phyloP scores from a whole-genome alignment of 768 basidiomycete species.

The Termitomyces sp. region DNA sequence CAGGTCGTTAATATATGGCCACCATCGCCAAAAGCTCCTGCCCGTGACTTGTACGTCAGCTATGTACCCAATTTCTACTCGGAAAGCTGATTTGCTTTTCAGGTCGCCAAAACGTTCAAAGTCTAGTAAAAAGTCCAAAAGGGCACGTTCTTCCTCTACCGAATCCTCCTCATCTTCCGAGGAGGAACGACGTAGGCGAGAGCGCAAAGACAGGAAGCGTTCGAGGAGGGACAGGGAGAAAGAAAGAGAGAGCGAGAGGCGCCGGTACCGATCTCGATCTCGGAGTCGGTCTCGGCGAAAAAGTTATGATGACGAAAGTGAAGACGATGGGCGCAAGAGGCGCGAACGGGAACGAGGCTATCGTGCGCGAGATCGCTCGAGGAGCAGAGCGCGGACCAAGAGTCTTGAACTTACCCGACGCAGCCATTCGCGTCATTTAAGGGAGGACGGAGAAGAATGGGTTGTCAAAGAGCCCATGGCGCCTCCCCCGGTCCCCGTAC shows the following conservation, averaged over 20 bases:
- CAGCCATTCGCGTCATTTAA: constrained; percentile 22
- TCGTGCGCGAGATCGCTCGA: too few species aligned
- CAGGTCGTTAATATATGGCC: constrained; percentile 72
- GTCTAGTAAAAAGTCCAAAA: constrained; percentile 54
- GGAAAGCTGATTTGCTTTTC: background rate
- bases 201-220: constrained; percentile 59
- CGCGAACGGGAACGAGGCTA: constrained; percentile 15
- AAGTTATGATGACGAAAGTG: constrained; percentile 29
- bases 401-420: constrained; percentile 25
- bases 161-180: constrained; percentile 50
- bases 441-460: constrained; percentile 58
- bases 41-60: constrained; percentile 47
- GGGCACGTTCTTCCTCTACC: constrained; percentile 47
- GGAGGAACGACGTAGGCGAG: constrained; percentile 50
- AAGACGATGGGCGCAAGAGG: constrained; percentile 30
- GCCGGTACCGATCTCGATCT: constrained; percentile 28
- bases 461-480: constrained; percentile 47
- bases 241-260: constrained; percentile 27
- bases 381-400: constrained; percentile 23
- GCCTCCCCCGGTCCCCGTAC: constrained; percentile 16
- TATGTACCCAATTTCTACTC: background rate
- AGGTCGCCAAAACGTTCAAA: constrained; percentile 57
- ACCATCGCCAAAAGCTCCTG: constrained; percentile 65
- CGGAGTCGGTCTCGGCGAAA: constrained; percentile 26
- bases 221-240: constrained; percentile 43